Evolutionary conservation across 1,284 basidiomycete species (phyloP).

Genomic region (Ustilago shanxiensis): DNA sequence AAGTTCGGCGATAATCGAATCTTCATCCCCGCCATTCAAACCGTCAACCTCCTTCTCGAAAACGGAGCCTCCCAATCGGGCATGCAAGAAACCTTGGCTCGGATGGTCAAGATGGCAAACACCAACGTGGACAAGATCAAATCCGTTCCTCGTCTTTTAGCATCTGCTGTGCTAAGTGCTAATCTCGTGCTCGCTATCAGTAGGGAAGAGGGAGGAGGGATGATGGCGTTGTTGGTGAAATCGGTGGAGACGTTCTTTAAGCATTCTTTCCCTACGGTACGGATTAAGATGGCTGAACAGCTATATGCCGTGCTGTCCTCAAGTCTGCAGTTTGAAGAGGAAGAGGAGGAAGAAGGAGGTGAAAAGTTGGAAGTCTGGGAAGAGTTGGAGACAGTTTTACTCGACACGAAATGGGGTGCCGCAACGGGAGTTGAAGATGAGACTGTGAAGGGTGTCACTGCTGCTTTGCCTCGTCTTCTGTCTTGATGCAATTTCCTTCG

Average conservation of each 20-base stretch:
- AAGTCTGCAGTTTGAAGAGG: slow-evolving; percentile 1
- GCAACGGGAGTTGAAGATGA: neutral
- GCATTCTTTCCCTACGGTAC: slow-evolving; percentile 26
- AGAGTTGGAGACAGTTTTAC: slow-evolving; percentile 17
- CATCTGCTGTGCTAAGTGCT: slow-evolving; percentile 22
- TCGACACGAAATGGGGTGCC: slow-evolving; percentile 43
- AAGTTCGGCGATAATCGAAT: slow-evolving; percentile 54
- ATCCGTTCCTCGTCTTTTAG: slow-evolving; percentile 18
- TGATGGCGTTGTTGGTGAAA: slow-evolving; percentile 1
- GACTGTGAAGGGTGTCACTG: neutral
- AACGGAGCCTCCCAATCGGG: slow-evolving; percentile 14
- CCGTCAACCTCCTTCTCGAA: slow-evolving; percentile 54
- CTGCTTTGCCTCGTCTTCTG: slow-evolving; percentile 11
- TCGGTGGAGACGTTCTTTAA: slow-evolving; percentile 15
- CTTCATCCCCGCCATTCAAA: slow-evolving; percentile 49
- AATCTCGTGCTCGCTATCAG: slow-evolving; percentile 19
- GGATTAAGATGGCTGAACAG: slow-evolving; percentile 33
- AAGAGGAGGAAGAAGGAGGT: slow-evolving; percentile 15
- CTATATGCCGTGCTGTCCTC: slow-evolving; percentile 43
- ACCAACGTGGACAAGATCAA: slow-evolving; percentile 28
- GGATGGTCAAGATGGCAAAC: slow-evolving; percentile 27
- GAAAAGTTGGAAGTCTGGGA: slow-evolving; percentile 21
- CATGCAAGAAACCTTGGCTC: neutral
- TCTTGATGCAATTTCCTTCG: neutral
- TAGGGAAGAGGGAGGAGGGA: neutral